phyloP scores from a whole-genome alignment of 2,329 filamentous ascomycete genomes.

The Colletotrichum sp. region DNA sequence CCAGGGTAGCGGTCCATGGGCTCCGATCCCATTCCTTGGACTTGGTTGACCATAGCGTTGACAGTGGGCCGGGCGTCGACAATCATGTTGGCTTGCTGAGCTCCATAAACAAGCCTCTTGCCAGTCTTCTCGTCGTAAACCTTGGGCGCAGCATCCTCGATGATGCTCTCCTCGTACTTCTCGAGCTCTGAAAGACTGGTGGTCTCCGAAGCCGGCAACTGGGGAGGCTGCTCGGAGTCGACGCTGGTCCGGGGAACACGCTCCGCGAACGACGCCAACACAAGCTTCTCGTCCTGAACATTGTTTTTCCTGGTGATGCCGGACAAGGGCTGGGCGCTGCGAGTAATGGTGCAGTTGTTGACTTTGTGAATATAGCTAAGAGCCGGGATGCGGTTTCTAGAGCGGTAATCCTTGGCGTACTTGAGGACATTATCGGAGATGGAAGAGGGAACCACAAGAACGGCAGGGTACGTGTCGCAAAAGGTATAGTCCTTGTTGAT shows the following conservation, averaged over 20 bases:
- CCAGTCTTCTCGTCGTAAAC: slow-evolving; percentile 64
- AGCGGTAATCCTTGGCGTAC: slow-evolving; percentile 89
- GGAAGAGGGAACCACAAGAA: slow-evolving; percentile 82
- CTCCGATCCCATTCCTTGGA: slow-evolving; percentile 90
- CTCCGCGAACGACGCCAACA: slow-evolving; percentile 90
- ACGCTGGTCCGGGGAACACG: slow-evolving; percentile 47
- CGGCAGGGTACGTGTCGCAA: slow-evolving; percentile 87
- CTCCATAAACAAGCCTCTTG: slow-evolving; percentile 79
- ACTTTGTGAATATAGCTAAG: slow-evolving; percentile 94
- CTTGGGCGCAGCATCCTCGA: slow-evolving; percentile 51
- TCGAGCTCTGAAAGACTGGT: slow-evolving; percentile 67
- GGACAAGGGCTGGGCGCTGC: slow-evolving; percentile 90
- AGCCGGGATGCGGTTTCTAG: slow-evolving; percentile 84
- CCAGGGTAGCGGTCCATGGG: slow-evolving; percentile 98
- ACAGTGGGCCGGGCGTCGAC: slow-evolving; percentile 94
- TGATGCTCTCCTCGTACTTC: slow-evolving; percentile 71
- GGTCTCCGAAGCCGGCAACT: slow-evolving; percentile 50
- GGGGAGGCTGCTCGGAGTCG: slow-evolving; percentile 46
- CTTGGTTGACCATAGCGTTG: slow-evolving; percentile 94
- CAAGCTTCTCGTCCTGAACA: slow-evolving; percentile 92
- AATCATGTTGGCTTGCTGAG: slow-evolving; percentile 92
- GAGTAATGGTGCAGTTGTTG: slow-evolving; percentile 96
- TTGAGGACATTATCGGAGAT: slow-evolving; percentile 98
- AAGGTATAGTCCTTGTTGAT: slow-evolving; percentile 93
- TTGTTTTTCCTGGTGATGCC: slow-evolving; percentile 88